A percentile compares a stretch with the other conserved stretches of the same genome.
These are phyloP conservation scores for Talaromyces adpressus DNA, from an alignment of 495 filamentous ascomycete genomes.

Conservation along the genomic window DNA sequence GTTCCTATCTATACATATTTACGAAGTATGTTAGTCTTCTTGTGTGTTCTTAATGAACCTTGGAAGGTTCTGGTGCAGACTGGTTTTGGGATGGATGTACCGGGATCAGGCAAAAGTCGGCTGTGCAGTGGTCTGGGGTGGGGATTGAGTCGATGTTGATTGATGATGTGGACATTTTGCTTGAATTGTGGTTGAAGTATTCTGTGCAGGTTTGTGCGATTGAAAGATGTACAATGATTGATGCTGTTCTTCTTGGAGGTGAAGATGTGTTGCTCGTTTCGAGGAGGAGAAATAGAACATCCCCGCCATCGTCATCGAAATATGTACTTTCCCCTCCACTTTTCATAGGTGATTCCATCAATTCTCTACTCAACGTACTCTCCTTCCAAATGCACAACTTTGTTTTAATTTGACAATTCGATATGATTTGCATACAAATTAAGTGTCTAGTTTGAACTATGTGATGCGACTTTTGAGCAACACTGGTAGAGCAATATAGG, in stretches of 20 bases:
- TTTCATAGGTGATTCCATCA: background rate
- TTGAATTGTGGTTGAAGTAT: background rate
- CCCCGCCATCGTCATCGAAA: background rate
- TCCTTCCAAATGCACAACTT: too few species aligned
- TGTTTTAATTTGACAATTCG: too few species aligned
- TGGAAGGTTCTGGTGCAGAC: background rate
- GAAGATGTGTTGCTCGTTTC: background rate
- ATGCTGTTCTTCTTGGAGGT: background rate
- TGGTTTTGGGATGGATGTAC: slow-evolving; percentile 25
- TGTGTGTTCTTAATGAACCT: background rate
- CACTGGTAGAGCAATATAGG: too few species aligned
- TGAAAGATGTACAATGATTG: background rate
- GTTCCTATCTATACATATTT: slow-evolving; percentile 62
- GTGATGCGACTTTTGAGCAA: too few species aligned
- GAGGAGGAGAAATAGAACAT: background rate
- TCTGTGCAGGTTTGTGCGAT: background rate
- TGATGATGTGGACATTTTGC: background rate
- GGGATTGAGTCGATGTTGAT: slow-evolving; percentile 30
- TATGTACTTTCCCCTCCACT: background rate
- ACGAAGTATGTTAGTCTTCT: background rate
- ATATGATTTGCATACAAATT: too few species aligned
- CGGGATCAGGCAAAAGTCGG: slow-evolving; percentile 79
- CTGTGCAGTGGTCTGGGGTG: slow-evolving; percentile 62
- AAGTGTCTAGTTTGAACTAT: too few species aligned
- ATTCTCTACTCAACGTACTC: background rate